Conservation (phyloP, 768 basidiomycete species). For the Kwoniella sp. region DNA sequence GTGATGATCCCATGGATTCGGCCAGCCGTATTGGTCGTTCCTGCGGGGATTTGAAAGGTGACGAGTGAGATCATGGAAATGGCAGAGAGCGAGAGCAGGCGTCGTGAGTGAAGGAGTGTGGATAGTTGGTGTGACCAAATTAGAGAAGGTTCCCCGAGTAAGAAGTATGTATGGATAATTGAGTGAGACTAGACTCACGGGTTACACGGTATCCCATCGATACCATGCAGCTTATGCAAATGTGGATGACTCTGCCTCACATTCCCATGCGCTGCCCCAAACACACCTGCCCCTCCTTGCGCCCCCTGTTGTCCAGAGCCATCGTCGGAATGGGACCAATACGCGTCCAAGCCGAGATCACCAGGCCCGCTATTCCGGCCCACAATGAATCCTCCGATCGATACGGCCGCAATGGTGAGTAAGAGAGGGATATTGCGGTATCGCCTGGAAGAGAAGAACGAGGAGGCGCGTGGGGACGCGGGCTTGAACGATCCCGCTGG, state of each 20-base stretch:
- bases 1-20: conserved; percentile 1
- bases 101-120: not conserved
- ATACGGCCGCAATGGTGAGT: not conserved
- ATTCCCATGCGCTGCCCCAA: not conserved
- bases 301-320: not conserved
- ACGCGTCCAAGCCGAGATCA: not conserved
- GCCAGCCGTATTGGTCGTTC: conserved; percentile 4
- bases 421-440: not conserved
- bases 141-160: not conserved
- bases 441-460: not conserved
- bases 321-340: not conserved
- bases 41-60: not conserved
- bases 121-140: too few species aligned
- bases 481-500: not conserved
- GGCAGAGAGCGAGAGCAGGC: too few species aligned
- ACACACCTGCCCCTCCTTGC: not conserved
- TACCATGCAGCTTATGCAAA: not conserved
- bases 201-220: conserved; percentile 2
- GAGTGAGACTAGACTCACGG: conserved; percentile 1
- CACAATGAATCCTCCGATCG: not conserved
- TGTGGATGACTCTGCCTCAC: not conserved
- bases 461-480: not conserved
- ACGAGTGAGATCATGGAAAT: too few species aligned
- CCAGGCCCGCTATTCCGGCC: not conserved
- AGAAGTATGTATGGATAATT: not conserved